Evolutionary conservation across 129 eudicot species (phyloP), one percentile per base, ranked within the genome.

Genomic region (Chrysanthemum makinoi): DNA sequence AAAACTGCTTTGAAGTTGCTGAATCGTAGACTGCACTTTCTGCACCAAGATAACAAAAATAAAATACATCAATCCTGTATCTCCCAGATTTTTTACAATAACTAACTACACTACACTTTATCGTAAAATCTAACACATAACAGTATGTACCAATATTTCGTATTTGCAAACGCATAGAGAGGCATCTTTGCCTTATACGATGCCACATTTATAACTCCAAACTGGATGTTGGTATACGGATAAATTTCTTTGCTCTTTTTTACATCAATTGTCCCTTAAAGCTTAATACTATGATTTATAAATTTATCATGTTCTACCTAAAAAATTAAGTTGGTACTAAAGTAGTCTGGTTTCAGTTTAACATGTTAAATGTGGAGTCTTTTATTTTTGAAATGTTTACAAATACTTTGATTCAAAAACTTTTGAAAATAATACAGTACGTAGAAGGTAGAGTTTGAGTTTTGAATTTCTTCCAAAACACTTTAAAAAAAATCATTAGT

Each of bases 11-110:
- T 19, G 26, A 55, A 44, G 73, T 65, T 9, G 66, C 66, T 39
- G 79, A 75, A 44, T 75, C 79, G 13, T 56, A 14, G 54, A 43
- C 66, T 66, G 59, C 59, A 56, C 19, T 54, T 43, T 12, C 79
- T 75, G 73, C 54, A 75, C 33, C 20, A 73, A 10, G 47, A 53
- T 39, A 63, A 26, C 59, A 28, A 72, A 54, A 15, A 22, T 28
- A 6, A 54, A 75, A 22, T 20, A 24, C 39, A 48, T 65, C 33
- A 67, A 57, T 68, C 26, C 60, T 68, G 47, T 50, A 68, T 24
- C 35, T 48, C 58, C 15, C 8, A 14, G 13, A 66, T 9, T 13
- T 51, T 68, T 30, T 30, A 0, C 30, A 30, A 6, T 5, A 5
- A 26, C 3, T 26, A 26, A 54, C 24, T 54, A 15, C 10, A 7